Conservation (phyloP, 768 basidiomycete genomes). For the Psilocybe tampanensis region DNA sequence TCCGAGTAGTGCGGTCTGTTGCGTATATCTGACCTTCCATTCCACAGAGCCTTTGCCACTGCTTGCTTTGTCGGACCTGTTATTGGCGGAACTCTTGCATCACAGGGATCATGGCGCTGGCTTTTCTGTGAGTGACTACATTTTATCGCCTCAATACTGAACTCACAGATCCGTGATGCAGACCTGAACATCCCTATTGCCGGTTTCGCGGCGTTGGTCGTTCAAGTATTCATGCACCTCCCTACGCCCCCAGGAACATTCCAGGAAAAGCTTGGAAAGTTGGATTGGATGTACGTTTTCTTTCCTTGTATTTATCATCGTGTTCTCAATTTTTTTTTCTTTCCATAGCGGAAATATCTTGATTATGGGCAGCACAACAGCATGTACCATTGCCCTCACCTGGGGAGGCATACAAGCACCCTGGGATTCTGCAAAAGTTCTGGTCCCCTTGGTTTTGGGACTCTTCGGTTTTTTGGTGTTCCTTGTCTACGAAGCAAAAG, state of each 20-base stretch:
- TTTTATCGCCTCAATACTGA: too few relatives aligned
- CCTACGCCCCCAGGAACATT: background rate
- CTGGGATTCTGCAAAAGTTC: slow-evolving; percentile 43
- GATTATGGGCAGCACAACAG: slow-evolving; percentile 34
- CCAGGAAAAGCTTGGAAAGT: slow-evolving; percentile 10
- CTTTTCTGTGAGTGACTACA: slow-evolving; percentile 5
- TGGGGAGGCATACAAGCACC: slow-evolving; percentile 48
- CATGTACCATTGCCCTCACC: slow-evolving; percentile 42
- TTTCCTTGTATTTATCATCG: slow-evolving; percentile 2
- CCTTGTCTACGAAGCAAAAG: slow-evolving; percentile 40
- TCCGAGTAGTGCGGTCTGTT: background rate
- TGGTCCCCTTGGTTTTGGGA: slow-evolving; percentile 49
- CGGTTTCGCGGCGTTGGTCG: background rate
- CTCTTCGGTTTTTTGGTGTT: slow-evolving; percentile 37
- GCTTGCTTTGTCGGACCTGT: slow-evolving; percentile 2
- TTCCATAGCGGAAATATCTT: slow-evolving; percentile 48
- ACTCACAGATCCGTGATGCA: background rate
- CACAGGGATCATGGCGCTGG: slow-evolving; percentile 4
- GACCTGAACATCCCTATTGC: slow-evolving; percentile 7
- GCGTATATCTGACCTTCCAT: background rate
- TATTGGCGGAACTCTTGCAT: background rate
- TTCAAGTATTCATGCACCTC: background rate
- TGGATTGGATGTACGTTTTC: slow-evolving; percentile 46
- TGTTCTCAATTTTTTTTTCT: too few relatives aligned
- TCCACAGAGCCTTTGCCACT: background rate